Evolutionary conservation across 306 rosid species (phyloP), one percentile per base, ranked within the genome.

Genomic region (Astragalus glycyphyllos): DNA sequence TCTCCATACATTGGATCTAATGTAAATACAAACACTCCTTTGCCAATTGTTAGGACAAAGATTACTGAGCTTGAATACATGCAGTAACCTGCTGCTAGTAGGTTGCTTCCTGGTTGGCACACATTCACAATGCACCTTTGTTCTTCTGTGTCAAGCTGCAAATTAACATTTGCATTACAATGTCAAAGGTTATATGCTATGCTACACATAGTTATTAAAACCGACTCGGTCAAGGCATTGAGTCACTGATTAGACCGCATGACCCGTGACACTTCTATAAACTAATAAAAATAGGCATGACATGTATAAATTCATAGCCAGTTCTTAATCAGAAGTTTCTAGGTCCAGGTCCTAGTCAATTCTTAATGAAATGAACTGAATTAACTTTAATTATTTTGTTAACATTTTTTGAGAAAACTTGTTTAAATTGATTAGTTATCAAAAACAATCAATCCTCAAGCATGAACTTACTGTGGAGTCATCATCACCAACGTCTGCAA

Each of bases 51-150:
- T 31, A 95, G 83, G 48, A 91, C 97, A 57, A 95, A 95, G 79
- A 95, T 91, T 9, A 95, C 29, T 9, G 99, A 95, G 83, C 99
- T 95, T 0, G 99, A 95, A 62, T 95, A 91, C 97, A 95, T 91
- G 91, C 99, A 95, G 84, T 95, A 95, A 35, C 99, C 99, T 5
- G 99, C 91, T n/a, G 99, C 96, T 8, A 94, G 96, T 8, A 94
- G 84, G 84, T 95, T 95, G 86, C 85, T 95, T 57, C 99, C 99
- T 2, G 99, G 99, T 68, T 95, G 99, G 76, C 99, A 95, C 75
- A 89, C 99, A 55, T 76, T 95, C 83, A 91, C 96, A 5, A 95
- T 32, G 17, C 99, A 95, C 63, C 84, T 86, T 65, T 89, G 86
- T 76, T 72, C 85, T 59, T 71, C 46, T 12, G 60, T 57, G 80